Evolutionary conservation across 345 rosid species (phyloP), one percentile per base, ranked within the genome.

Genomic region (Conringia planisiliqua): DNA sequence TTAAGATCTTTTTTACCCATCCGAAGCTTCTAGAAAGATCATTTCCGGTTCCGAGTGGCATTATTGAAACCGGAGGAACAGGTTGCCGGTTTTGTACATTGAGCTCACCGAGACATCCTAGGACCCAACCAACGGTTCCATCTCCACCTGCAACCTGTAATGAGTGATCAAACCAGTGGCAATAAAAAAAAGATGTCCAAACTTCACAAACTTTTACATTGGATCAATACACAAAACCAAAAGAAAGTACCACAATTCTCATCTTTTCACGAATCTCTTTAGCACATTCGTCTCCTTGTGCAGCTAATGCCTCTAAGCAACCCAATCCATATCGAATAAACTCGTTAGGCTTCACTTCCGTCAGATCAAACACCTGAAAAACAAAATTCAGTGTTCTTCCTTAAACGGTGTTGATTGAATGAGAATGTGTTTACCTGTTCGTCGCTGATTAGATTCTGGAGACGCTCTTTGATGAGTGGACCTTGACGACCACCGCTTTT

Each of bases 131-230:
- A 61, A 92, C 96, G 0, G 95, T 92, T 75, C 99, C 99, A 88
- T 96, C 99, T 77, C 99, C 99, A 83, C 99, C 97, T 13, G 96
- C 98, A 83, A 96, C 99, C 98, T 96, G 81, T 80, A 74, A 73
- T 71, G 36, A 71, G 5, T 57, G 29, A 78, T 78, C 7, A 26
- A 78, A 51, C 64, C 35, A 33, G 6, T 35, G 35, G 30, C 43
- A 58, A 68, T 14, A 61, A 33, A 30, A 30, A n/a, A 2, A 67
- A 0, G 26, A 27, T 4, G 24, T 42, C 51, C 35, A 76, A 30
- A 62, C 26, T 64, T 61, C 6, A 17, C 3, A 47, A 10, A 36
- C 7, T 2, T 16, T 58, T 26, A 22, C n/a, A 39, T 59, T 39
- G 2, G 3, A 51, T 13, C 3, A 61, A 22, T 39, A 14, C 39